These are phyloP conservation scores for Macrophomina tecta DNA, from an alignment of 2,329 filamentous ascomycete species.

Conservation along the genomic window DNA sequence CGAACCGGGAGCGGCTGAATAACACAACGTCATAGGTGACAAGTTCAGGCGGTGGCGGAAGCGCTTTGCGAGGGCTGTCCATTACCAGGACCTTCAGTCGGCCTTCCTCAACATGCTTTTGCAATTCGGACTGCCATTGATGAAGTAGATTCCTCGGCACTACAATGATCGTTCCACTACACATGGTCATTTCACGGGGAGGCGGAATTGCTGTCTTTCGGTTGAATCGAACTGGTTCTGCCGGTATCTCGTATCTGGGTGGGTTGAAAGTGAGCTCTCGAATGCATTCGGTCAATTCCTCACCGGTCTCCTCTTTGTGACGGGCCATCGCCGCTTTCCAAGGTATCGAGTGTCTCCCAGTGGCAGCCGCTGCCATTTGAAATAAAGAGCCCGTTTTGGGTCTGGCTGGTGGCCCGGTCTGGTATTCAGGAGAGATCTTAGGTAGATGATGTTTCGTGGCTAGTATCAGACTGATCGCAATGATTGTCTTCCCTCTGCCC, in stretches of 20 bases:
- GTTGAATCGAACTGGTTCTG: slow-evolving; percentile 47
- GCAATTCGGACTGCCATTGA: slow-evolving; percentile 84
- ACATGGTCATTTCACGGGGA: slow-evolving; percentile 65
- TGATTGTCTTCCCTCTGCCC: slow-evolving; percentile 83
- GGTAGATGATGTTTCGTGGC: slow-evolving; percentile 75
- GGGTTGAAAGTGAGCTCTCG: slow-evolving; percentile 42
- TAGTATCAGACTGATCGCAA: slow-evolving; percentile 74
- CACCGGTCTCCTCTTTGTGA: slow-evolving; percentile 54
- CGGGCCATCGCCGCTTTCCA: slow-evolving; percentile 71
- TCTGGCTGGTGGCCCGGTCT: slow-evolving; percentile 51
- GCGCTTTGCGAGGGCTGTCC: slow-evolving; percentile 54
- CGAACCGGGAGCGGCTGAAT: slow-evolving; percentile 76
- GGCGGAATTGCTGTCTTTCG: slow-evolving; percentile 48
- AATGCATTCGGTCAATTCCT: slow-evolving; percentile 46
- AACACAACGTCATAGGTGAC: slow-evolving; percentile 76
- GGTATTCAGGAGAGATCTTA: slow-evolving; percentile 67
- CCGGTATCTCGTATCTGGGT: slow-evolving; percentile 49
- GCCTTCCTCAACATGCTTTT: slow-evolving; percentile 69
- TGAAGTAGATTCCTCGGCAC: slow-evolving; percentile 82
- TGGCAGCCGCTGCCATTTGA: slow-evolving; percentile 76
- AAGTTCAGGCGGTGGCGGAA: slow-evolving; percentile 66
- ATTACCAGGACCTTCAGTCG: slow-evolving; percentile 71
- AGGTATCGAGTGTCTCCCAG: slow-evolving; percentile 70
- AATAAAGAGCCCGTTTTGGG: slow-evolving; percentile 65
- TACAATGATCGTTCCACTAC: slow-evolving; percentile 74